Base-by-base conservation (phyloP, 2,329 filamentous ascomycete species). In the Ascochyta lentis region DNA sequence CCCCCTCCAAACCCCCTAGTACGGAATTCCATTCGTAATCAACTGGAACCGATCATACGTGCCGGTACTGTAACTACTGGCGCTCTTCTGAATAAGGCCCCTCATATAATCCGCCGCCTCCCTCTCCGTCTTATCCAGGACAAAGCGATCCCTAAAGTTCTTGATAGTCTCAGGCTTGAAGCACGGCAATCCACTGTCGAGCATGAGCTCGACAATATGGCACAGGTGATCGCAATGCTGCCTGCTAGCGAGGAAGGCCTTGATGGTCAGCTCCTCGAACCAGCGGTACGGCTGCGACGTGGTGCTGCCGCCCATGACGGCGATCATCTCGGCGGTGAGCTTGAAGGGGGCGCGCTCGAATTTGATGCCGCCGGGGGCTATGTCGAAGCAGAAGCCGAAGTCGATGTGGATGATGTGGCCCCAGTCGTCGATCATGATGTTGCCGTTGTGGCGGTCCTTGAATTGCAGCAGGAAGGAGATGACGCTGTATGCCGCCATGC, bases 311-410 rank as follows among this genome's bases (percentile, higher is more conserved):
- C 95, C 94, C 94, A 99, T 98, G 67, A 99, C 95, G n/a, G 93
- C 91, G 56, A 99, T 85, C 96, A 99, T 99, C 75, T 99, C 95
- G 7, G 87, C 85, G 0, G 95, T 99, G 50, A 99, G 86, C 79
- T 99, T 99, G 84, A 99, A 99, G 0, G 95, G 95, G 0, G 95
- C 95, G 23, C 95, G 89, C 81, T 99, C 95, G 72, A 99, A 99
- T 67, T 93, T 94, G 70, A 99, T 92, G 57, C 96, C 95, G 43
- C 95, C 95, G 0, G 95, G 95, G 1, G 93, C 95, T 66, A 99
- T 98, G 72, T 99, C 96, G 78, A 99, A 99, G 79, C 94, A 98
- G 84, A 99, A 99, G 9, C 95, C 95, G 71, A 99, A 99, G 76
- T 99, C 95, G 66, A 99, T 98, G 80, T 99, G 95, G 49, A 99